A percentile compares a stretch with the other conserved stretches of the same genome.
Evolutionary conservation across 208 protist genomes (phyloP).

Genomic region (Wallacemonas sp.): DNA sequence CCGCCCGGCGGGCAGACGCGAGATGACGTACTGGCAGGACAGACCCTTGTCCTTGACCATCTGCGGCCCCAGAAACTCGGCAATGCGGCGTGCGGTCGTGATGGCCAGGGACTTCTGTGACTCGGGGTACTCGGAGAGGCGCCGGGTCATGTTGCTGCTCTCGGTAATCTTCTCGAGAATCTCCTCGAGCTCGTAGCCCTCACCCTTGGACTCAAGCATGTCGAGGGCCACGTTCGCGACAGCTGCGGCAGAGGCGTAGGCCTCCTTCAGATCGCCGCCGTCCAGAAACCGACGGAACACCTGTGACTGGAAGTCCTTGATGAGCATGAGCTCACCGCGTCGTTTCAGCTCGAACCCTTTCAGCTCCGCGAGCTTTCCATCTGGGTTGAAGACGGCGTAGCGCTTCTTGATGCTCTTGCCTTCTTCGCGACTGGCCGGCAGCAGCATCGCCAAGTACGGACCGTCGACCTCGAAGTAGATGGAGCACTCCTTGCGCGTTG

Average conservation of each 20-base stretch:
- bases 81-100: conserved; percentile 97
- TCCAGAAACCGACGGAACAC: conserved; percentile 97
- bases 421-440: conserved; percentile 99
- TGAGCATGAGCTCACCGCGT: conserved; percentile 99
- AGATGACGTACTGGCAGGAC: conserved; percentile 97
- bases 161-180: conserved; percentile 98
- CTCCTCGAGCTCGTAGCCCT: conserved; percentile 93
- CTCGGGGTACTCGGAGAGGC: conserved; percentile 96
- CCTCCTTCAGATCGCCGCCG: conserved; percentile 94
- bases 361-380: conserved; percentile 98
- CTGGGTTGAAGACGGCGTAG: conserved; percentile 99
- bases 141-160: conserved; percentile 96
- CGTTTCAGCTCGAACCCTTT: conserved; percentile 99
- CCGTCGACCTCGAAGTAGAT: conserved; percentile 99
- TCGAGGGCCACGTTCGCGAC: conserved; percentile 98
- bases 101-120: conserved; percentile 98
- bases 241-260: conserved; percentile 95
- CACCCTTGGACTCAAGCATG: conserved; percentile 93
- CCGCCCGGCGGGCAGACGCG: conserved; percentile 92
- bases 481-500: conserved; percentile 92
- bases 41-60: conserved; percentile 98
- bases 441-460: conserved; percentile 99
- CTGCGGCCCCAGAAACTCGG: conserved; percentile 97
- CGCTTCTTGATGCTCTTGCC: conserved; percentile 98
- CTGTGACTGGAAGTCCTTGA: conserved; percentile 99